These are phyloP conservation scores for Cladophialophora psammophila DNA, from an alignment of 2,329 filamentous ascomycete species.

Conservation along the genomic window DNA sequence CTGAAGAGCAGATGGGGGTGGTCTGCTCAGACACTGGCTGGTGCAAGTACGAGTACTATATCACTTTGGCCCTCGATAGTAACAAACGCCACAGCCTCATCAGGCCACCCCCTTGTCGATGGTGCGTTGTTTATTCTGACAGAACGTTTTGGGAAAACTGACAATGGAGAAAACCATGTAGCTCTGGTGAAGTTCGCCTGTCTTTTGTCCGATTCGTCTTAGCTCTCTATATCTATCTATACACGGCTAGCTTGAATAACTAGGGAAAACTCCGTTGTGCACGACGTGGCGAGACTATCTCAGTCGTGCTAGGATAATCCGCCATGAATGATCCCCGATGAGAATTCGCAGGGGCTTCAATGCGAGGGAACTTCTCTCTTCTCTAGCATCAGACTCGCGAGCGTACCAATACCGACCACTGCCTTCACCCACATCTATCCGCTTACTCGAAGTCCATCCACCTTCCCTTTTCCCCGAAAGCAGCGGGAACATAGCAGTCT, in stretches of 20 bases:
- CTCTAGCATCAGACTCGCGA: conserved; percentile 14
- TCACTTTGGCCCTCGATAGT: not conserved
- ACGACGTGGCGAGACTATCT: not conserved
- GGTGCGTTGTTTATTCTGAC: not conserved
- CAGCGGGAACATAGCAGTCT: conserved; percentile 11
- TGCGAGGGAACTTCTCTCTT: conserved; percentile 20
- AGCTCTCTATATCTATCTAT: no score
- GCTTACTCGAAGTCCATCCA: conserved; percentile 20
- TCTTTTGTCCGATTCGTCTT: no score
- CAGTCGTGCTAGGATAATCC: not conserved
- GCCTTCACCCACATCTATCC: conserved; percentile 19
- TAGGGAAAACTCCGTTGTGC: not conserved
- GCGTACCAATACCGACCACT: conserved; percentile 19
- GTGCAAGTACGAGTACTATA: not conserved
- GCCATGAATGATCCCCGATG: not conserved
- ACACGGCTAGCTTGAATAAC: no score
- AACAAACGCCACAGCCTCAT: not conserved
- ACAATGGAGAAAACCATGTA: not conserved
- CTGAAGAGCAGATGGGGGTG: not conserved
- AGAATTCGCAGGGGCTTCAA: conserved; percentile 21
- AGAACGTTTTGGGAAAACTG: not conserved
- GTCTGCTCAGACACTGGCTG: not conserved
- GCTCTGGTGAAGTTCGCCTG: not conserved
- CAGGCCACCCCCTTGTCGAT: not conserved
- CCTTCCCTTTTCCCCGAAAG: not conserved